Evolutionary conservation across 1,284 basidiomycete genomes (phyloP), one percentile per base, ranked within the genome.

Genomic region (Grifola frondosa): DNA sequence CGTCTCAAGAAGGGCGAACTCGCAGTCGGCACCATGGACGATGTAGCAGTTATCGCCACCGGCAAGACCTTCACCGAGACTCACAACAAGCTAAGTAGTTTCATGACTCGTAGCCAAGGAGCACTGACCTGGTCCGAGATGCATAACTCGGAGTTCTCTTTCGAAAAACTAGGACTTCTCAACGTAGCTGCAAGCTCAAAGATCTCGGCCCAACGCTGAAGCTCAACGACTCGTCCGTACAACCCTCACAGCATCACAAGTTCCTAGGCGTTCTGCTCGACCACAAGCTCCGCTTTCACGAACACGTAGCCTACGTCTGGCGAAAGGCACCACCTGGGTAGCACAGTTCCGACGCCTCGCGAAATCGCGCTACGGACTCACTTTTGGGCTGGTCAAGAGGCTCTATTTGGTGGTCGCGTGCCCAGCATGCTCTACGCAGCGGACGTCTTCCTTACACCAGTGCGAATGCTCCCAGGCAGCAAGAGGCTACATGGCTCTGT

Each of bases 231-330:
- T 42, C 44, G 1, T 48, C 54, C 15, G 35, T 46, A 5, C n/a
- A 30, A 4, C 42, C 57, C 8, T 12, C 45, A 8, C 26, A 29
- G 12, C 43, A 41, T 12, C 48, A 56, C 16, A 67, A 65, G 32
- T 65, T 65, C 37, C 56, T 73, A 1, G 68, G 70, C 0, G 54
- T 73, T 0, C 32, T 59, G 6, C 12, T 74, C 0, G 69, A 74
- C 51, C 49, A 58, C 4, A 30, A 59, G 5, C 62, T 74, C 5
- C 35, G 47, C 0, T 74, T 61, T 49, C 52, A 55, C 9, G 50
- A 62, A 23, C 71, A 73, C 13, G 38, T 39, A 0, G 50, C 50
- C 1, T 24, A 52, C 0, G 67, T 63, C 0, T n/a, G 1, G 58
- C 45, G 0, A 71, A 67, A 41, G 69, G 63, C 1, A 53, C 46